These are phyloP conservation scores for Tanozyma kutaoensis DNA, from an alignment of 805 yeast genomes.

Conservation along the genomic window DNA sequence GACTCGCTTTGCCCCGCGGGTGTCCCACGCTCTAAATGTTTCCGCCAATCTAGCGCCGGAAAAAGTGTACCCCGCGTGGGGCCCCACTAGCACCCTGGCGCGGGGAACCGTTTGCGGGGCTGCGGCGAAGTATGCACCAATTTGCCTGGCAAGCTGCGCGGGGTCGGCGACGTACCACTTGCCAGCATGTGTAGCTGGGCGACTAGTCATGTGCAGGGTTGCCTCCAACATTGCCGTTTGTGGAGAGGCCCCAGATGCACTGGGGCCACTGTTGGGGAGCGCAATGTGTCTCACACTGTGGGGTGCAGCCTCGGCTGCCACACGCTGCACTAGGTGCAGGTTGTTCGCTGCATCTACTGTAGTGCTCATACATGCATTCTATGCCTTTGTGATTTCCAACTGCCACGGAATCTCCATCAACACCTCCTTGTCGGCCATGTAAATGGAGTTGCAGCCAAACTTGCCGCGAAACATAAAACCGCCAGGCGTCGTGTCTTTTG, in stretches of 20 bases:
- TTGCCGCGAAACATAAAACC: slow-evolving; percentile 25
- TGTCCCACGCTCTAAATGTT: slow-evolving; percentile 62
- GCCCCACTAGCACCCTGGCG: slow-evolving; percentile 28
- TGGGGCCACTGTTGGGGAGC: too few species aligned
- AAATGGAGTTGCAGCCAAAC: slow-evolving; percentile 17
- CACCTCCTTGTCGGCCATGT: slow-evolving; percentile 17
- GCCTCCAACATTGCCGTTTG: too few species aligned
- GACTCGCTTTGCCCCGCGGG: slow-evolving; percentile 41
- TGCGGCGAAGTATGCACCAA: slow-evolving; percentile 31
- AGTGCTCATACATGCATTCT: too few species aligned
- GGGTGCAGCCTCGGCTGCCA: too few species aligned
- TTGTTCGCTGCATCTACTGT: too few species aligned
- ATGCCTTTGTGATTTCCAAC: slow-evolving; percentile 15
- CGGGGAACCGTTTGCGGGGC: slow-evolving; percentile 32
- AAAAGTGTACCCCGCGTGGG: slow-evolving; percentile 85
- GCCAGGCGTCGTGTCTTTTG: slow-evolving; percentile 22
- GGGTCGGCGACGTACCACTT: slow-evolving; percentile 63
- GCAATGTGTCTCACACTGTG: too few species aligned
- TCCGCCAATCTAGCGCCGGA: slow-evolving; percentile 71
- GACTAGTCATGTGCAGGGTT: too few species aligned
- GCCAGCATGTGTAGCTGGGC: slow-evolving; percentile 82
- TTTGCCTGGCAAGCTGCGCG: slow-evolving; percentile 30
- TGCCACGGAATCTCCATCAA: slow-evolving; percentile 18
- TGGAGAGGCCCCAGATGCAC: too few species aligned
- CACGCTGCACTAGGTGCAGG: too few species aligned